Percentiles rank a stretch among this genome's conserved stretches.
phyloP scores from a whole-genome alignment of 176 grass and related monocot species.

The Otatea glauca region DNA sequence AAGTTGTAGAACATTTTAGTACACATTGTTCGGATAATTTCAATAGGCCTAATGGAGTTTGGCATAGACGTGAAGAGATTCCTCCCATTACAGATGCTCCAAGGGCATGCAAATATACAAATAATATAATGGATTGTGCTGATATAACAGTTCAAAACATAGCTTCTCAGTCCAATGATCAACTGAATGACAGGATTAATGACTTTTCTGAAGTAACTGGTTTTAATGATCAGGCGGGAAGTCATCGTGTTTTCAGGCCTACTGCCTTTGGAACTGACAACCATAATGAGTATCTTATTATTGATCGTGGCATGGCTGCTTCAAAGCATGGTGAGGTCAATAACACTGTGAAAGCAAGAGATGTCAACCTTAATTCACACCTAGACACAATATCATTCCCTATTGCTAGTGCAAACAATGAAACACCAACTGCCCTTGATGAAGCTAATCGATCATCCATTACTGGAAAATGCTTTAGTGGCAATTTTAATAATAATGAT shows the following conservation, averaged over 20 bases:
- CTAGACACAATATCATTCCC: conserved; percentile 51
- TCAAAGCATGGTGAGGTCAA: conserved; percentile 39
- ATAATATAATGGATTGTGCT: conserved; percentile 30
- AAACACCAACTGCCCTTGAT: conserved; percentile 38
- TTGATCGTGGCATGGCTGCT: conserved; percentile 44
- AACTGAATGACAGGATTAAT: conserved; percentile 39
- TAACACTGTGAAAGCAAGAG: conserved; percentile 53
- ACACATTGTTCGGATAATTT: conserved; percentile 40
- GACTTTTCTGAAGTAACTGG: conserved; percentile 28
- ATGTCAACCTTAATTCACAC: conserved; percentile 54
- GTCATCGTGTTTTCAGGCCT: conserved; percentile 43
- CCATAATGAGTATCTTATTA: conserved; percentile 38
- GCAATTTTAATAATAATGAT: conserved; percentile 44
- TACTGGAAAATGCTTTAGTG: conserved; percentile 51
- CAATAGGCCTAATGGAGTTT: conserved; percentile 40
- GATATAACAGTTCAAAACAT: conserved; percentile 28
- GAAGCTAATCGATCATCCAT: conserved; percentile 41
- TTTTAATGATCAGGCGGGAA: conserved; percentile 40
- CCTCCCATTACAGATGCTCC: conserved; percentile 25
- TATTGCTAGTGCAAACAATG: conserved; percentile 54
- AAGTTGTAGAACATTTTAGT: conserved; percentile 42
- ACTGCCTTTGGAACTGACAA: conserved; percentile 39
- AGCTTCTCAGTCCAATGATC: conserved; percentile 41
- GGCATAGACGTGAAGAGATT: conserved; percentile 34
- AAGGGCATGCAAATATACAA: conserved; percentile 35